Conservation (phyloP, 331 rosid species). For the Malus hybrid region DNA sequence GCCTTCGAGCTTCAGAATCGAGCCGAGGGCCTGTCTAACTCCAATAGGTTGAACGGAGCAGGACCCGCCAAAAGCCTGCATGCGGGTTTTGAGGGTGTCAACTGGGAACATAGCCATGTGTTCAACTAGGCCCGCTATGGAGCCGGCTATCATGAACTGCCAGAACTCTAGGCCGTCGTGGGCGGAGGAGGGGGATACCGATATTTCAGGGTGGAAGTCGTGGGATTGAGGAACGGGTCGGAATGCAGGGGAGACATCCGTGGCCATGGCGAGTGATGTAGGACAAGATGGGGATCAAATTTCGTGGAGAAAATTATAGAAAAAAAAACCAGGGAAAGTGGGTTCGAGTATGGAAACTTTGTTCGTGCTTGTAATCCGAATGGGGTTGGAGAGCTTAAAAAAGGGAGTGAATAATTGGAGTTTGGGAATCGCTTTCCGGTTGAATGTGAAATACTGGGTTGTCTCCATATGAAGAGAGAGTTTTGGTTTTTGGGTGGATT, state of each 20-base stretch:
- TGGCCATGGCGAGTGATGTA: slow-evolving; percentile 22
- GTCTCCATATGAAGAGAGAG: slow-evolving; percentile 15
- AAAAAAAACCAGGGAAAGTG: too few species aligned
- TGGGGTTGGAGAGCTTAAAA: background rate
- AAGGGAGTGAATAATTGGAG: slow-evolving; percentile 10
- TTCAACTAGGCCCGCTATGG: slow-evolving; percentile 32
- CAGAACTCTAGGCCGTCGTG: slow-evolving; percentile 37
- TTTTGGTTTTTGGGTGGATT: slow-evolving; percentile 1
- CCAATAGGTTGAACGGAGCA: slow-evolving; percentile 12
- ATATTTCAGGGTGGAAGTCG: slow-evolving; percentile 20
- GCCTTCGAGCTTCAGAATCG: slow-evolving; percentile 30
- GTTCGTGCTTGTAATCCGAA: background rate
- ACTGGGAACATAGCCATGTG: slow-evolving; percentile 41
- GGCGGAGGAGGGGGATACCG: slow-evolving; percentile 1
- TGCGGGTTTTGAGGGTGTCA: slow-evolving; percentile 37
- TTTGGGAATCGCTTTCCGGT: slow-evolving; percentile 17
- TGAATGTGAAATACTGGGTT: slow-evolving; percentile 15
- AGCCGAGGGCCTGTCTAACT: slow-evolving; percentile 24
- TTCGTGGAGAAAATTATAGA: too few species aligned
- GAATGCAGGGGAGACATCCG: slow-evolving; percentile 20
- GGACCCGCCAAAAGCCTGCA: slow-evolving; percentile 24
- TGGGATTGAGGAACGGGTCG: slow-evolving; percentile 7
- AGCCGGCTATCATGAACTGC: slow-evolving; percentile 38
- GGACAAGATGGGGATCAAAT: background rate
- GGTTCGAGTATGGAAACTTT: too few species aligned